phyloP scores from a whole-genome alignment of 2,329 filamentous ascomycete species.

The Sclerotiophoma versabilis region DNA sequence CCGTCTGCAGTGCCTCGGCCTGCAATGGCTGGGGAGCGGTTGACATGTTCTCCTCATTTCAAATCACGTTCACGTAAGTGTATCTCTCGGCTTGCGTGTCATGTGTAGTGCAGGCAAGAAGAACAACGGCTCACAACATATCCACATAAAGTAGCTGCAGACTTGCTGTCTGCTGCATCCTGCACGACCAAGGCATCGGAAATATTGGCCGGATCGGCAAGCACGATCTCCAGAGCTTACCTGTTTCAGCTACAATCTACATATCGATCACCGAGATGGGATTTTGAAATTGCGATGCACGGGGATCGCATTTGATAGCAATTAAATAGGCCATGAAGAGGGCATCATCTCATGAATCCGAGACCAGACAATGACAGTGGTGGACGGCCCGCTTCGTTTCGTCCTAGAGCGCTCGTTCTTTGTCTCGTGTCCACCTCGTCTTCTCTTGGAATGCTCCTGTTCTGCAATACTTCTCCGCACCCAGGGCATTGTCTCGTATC shows the following conservation, averaged over 20 bases:
- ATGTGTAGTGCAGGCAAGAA: not conserved
- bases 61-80: too few species aligned
- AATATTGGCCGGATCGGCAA: not conserved
- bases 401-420: not conserved
- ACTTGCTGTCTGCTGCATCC: not conserved
- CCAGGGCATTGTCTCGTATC: not conserved
- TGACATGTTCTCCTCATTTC: not conserved
- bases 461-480: not conserved
- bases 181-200: not conserved
- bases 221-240: slow-evolving; percentile 2
- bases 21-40: not conserved
- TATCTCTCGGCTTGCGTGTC: too few species aligned
- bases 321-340: too few species aligned
- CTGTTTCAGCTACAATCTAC: not conserved
- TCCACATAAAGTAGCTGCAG: not conserved
- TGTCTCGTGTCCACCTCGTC: not conserved
- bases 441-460: not conserved
- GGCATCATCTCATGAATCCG: too few species aligned
- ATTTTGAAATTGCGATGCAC: not conserved
- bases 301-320: not conserved
- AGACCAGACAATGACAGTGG: too few species aligned
- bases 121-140: not conserved
- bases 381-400: not conserved
- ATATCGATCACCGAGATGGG: not conserved
- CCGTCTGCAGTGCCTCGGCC: not conserved